Evolutionary conservation across 179 eudicot genomes (phyloP), one percentile per base, ranked within the genome.

Genomic region (Camellia oleifera): DNA sequence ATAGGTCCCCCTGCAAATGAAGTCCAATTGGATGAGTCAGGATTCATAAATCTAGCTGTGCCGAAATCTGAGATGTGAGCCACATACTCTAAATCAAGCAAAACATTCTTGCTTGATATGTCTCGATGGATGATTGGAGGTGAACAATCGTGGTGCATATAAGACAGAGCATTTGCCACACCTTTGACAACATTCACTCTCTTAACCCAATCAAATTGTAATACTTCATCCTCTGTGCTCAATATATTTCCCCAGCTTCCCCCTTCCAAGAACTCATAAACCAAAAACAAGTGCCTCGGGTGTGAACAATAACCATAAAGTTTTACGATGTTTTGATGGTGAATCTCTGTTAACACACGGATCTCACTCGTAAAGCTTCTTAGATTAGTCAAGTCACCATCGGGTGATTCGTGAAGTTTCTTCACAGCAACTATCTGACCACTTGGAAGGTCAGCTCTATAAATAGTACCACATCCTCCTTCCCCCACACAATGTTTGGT

Each of bases 391-490:
- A 61, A 61, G 7, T 17, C 13, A 20, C 8, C 64, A 61, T 17
- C 7, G 0, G 5, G 6, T 61, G 64, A 61, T 15, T 20, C 0
- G 23, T 17, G 64, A n/a, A 61, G 6, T n/a, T 17, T 61, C 7
- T 61, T 61, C 64, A 61, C 23, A 4, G 7, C 23, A 61, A 17
- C 64, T 58, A 71, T 69, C 77, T 76, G 82, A 13, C 85, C 84
- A 40, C 72, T 72, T 57, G 84, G 75, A 15, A 83, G 73, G 11
- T 79, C 81, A 40, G 83, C 88, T 83, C 74, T 83, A 64, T 83
- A 81, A n/a, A 84, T 84, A 65, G 17, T 76, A 9, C 85, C 81
- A 75, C 74, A 56, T 4, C 82, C 83, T 20, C 87, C 89, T 26
- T 61, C 20, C 18, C 23, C 64, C n/a, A 61, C 13, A 13, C 23